Evolutionary conservation across 176 grass and related monocot species (phyloP).

Genomic region (Otatea glauca): DNA sequence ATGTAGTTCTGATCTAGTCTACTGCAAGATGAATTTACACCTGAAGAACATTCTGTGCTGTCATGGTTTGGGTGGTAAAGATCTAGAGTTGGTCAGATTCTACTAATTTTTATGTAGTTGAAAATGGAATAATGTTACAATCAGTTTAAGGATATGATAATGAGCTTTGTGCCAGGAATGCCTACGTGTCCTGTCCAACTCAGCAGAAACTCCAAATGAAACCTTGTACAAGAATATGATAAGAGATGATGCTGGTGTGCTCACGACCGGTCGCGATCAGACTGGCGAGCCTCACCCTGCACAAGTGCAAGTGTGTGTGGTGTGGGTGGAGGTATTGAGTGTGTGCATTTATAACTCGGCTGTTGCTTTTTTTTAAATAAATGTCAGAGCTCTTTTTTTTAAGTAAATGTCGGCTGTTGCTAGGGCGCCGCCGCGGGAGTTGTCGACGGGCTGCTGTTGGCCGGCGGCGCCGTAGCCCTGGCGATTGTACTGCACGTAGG

Average conservation of each 20-base stretch:
- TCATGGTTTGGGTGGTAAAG: slow-evolving; percentile 20
- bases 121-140: background rate
- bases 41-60: slow-evolving; percentile 7
- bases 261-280: too few relatives aligned
- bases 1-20: background rate
- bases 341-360: too few relatives aligned
- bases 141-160: background rate
- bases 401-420: too few relatives aligned
- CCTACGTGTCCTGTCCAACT: background rate
- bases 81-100: slow-evolving; percentile 23
- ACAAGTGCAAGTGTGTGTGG: too few relatives aligned
- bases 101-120: background rate
- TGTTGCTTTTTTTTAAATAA: too few relatives aligned
- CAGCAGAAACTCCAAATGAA: background rate
- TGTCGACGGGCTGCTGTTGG: slow-evolving; percentile 15
- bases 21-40: too few relatives aligned
- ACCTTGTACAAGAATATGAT: background rate
- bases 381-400: too few relatives aligned
- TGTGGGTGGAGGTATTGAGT: too few relatives aligned
- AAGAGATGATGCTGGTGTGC: background rate
- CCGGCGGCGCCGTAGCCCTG: slow-evolving; percentile 24
- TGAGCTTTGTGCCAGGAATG: background rate
- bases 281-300: too few relatives aligned
- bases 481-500: slow-evolving; percentile 38
- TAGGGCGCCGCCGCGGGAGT: slow-evolving; percentile 22